Evolutionary conservation across 2,329 filamentous ascomycete genomes (phyloP).

Genomic region (Diaporthe velutina): DNA sequence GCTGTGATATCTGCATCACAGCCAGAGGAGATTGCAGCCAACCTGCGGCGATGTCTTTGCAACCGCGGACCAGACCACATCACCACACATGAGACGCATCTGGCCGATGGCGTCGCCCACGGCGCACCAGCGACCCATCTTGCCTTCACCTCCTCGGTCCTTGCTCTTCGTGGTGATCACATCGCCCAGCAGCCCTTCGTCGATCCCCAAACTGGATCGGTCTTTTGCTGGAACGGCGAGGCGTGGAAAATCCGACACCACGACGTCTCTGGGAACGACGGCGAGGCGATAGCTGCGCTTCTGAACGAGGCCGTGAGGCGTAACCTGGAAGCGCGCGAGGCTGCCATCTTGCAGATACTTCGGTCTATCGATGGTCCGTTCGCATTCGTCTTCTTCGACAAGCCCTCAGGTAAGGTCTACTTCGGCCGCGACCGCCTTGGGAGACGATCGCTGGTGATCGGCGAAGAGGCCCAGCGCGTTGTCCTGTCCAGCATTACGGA

Average conservation of each 20-base stretch:
- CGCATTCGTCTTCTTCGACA: conserved; percentile 88
- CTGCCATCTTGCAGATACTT: conserved; percentile 64
- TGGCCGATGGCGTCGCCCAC: conserved; percentile 42
- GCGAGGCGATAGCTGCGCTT: conserved; percentile 73
- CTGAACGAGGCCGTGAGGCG: conserved; percentile 61
- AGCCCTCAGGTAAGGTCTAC: conserved; percentile 71
- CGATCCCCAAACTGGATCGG: conserved; percentile 67
- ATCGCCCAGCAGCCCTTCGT: conserved; percentile 81
- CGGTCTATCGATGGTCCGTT: conserved; percentile 83
- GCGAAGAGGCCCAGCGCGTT: conserved; percentile 60
- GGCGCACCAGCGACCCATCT: conserved; percentile 57
- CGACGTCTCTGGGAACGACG: conserved; percentile 81
- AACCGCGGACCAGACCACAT: conserved; percentile 73
- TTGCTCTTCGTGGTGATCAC: conserved; percentile 85
- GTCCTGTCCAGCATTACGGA: conserved; percentile 80
- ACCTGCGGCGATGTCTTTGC: conserved; percentile 60
- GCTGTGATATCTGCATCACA: conserved; percentile 58
- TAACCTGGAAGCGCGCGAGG: conserved; percentile 43
- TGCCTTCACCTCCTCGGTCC: conserved; percentile 84
- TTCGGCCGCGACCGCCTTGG: conserved; percentile 92
- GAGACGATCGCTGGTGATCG: conserved; percentile 81
- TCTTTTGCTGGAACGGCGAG: conserved; percentile 98
- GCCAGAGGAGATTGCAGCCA: conserved; percentile 48
- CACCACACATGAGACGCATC: conserved; percentile 55
- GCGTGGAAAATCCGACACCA: conserved; percentile 81